These are phyloP conservation scores for Candida manassasensis DNA, from an alignment of 805 yeast species.

Conservation along the genomic window DNA sequence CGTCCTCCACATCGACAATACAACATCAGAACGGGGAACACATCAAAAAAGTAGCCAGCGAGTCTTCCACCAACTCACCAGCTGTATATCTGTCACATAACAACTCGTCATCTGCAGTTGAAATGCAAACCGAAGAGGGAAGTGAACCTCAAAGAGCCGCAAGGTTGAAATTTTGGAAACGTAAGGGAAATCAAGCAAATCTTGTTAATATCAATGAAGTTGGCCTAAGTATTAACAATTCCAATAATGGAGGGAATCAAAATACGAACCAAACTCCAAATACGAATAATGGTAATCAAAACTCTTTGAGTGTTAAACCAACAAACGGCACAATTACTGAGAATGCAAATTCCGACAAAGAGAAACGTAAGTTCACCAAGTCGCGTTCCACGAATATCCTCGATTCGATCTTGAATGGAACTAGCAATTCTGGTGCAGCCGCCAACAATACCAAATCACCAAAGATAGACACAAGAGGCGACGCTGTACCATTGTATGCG, in stretches of 20 bases:
- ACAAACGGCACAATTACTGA: conserved; percentile 3
- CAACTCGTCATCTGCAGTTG: conserved; percentile 6
- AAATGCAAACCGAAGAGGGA: conserved; percentile 16
- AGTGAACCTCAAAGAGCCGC: conserved; percentile 38
- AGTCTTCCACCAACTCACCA: conserved; percentile 14
- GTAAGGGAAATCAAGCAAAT: conserved; percentile 10
- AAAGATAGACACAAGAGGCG: conserved; percentile 5
- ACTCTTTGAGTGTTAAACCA: background rate
- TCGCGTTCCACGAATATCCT: conserved; percentile 46
- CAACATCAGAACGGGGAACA: conserved; percentile 3
- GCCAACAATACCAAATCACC: conserved; percentile 2
- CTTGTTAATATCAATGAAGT: background rate
- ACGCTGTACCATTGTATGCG: conserved; percentile 35
- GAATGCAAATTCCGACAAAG: conserved; percentile 9
- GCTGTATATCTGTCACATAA: conserved; percentile 8
- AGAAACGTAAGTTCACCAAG: conserved; percentile 27
- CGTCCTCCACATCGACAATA: conserved; percentile 3
- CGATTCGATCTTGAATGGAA: conserved; percentile 25
- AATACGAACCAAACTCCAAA: background rate
- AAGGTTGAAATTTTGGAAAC: conserved; percentile 41
- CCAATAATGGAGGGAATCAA: background rate
- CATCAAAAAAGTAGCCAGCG: conserved; percentile 3
- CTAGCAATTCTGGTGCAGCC: conserved; percentile 6
- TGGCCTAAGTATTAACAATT: too few relatives aligned
- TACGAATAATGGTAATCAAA: background rate